These are phyloP conservation scores for Cytidiella melzeri DNA, from an alignment of 768 basidiomycete genomes.

Conservation along the genomic window DNA sequence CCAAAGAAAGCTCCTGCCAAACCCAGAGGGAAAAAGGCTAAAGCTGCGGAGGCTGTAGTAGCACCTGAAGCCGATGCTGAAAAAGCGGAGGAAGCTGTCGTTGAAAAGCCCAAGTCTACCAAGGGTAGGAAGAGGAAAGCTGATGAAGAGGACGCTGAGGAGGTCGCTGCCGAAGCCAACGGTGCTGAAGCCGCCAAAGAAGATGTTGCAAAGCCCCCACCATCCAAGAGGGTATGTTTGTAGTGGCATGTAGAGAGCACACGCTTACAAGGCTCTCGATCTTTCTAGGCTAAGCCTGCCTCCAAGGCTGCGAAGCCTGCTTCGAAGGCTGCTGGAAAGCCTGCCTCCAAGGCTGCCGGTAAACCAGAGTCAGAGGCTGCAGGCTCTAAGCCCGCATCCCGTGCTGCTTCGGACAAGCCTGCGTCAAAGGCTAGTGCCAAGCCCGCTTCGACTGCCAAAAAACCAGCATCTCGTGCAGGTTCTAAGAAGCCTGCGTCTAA, in stretches of 20 bases:
- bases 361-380: conserved; percentile 31
- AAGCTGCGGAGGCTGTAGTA: conserved; percentile 22
- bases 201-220: conserved; percentile 33
- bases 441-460: conserved; percentile 36
- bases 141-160: conserved; percentile 35
- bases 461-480: conserved; percentile 51
- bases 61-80: conserved; percentile 40
- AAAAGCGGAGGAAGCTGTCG: conserved; percentile 23
- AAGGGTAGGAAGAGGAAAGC: conserved; percentile 50
- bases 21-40: conserved; percentile 45
- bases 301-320: conserved; percentile 29
- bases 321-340: conserved; percentile 26
- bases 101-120: conserved; percentile 37
- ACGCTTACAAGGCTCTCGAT: conserved; percentile 36
- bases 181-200: conserved; percentile 26
- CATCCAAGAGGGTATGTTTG: conserved; percentile 57
- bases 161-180: conserved; percentile 31
- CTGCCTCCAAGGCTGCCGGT: conserved; percentile 28
- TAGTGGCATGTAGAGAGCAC: not conserved
- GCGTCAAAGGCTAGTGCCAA: conserved; percentile 30
- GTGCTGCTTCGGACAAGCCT: conserved; percentile 33
- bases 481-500: conserved; percentile 65
- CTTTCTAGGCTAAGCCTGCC: conserved; percentile 33
- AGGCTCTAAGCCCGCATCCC: conserved; percentile 34
- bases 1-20: conserved; percentile 60